phyloP scores from a whole-genome alignment of 148 eudicot genomes.

The Rhododendron griersonianum region DNA sequence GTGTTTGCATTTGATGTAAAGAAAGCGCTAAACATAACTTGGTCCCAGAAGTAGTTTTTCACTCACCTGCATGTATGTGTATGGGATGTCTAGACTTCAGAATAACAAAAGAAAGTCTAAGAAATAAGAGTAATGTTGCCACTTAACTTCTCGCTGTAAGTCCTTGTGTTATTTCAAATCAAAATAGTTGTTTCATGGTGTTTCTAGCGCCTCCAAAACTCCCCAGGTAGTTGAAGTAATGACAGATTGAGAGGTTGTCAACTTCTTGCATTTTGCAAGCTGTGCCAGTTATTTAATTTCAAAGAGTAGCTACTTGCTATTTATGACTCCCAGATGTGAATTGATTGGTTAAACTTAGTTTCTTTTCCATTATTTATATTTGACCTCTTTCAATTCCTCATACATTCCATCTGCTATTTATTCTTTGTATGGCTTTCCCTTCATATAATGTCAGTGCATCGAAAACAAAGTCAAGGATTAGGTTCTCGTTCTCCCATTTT shows the following conservation, averaged over 20 bases:
- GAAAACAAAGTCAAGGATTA: background rate
- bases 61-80: background rate
- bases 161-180: background rate
- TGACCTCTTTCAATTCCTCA: background rate
- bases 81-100: background rate
- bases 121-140: background rate
- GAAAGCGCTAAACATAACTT: background rate
- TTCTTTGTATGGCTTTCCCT: background rate
- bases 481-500: background rate
- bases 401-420: background rate
- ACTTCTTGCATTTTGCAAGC: background rate
- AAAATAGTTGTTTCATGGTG: background rate
- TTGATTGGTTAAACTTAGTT: background rate
- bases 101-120: background rate
- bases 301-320: background rate
- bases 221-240: background rate
- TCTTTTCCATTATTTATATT: background rate
- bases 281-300: background rate
- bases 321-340: background rate
- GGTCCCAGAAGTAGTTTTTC: conserved; percentile 4
- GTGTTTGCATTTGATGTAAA: background rate
- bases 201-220: background rate
- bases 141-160: background rate
- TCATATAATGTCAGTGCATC: background rate
- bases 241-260: background rate